phyloP scores from a whole-genome alignment of 176 grass and related monocot species.

The Rhynchospora breviuscula region DNA sequence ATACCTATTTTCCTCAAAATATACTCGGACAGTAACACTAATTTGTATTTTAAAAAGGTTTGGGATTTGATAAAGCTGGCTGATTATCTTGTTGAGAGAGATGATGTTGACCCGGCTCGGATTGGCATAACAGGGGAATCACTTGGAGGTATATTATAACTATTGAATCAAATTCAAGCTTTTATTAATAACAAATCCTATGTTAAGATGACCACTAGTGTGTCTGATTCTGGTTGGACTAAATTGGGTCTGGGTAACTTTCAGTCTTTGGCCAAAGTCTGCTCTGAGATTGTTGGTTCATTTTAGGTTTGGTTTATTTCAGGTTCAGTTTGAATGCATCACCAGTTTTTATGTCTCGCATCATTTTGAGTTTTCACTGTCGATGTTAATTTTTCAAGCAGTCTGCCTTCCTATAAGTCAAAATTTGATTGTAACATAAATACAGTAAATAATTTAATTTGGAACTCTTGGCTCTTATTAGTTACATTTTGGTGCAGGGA shows the following conservation, averaged over 20 bases:
- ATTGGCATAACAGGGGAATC: constrained; percentile 98
- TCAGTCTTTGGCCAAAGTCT: not conserved
- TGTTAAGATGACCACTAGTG: not conserved
- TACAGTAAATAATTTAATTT: constrained; percentile 8
- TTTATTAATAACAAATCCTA: not conserved
- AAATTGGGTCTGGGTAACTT: not conserved
- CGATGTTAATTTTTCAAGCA: not conserved
- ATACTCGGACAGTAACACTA: not conserved
- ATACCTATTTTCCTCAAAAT: not conserved
- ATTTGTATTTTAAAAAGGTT: constrained; percentile 34
- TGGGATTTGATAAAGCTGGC: constrained; percentile 96
- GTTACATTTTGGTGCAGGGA: constrained; percentile 47
- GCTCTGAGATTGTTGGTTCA: not conserved
- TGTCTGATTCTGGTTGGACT: not conserved
- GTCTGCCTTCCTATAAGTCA: not conserved
- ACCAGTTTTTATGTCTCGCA: not conserved
- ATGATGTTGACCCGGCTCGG: constrained; percentile 60
- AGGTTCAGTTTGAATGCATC: not conserved
- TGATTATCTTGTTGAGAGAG: constrained; percentile 66
- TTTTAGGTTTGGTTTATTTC: not conserved
- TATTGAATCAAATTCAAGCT: not conserved
- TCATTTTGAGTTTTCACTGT: not conserved
- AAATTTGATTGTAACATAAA: not conserved
- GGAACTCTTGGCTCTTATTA: constrained; percentile 4
- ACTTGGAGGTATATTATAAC: constrained; percentile 61